A percentile compares a stretch with the other conserved stretches of the same genome.
These are phyloP conservation scores for Eucalyptus sp. DNA, from an alignment of 345 rosid genomes.

Conservation along the genomic window DNA sequence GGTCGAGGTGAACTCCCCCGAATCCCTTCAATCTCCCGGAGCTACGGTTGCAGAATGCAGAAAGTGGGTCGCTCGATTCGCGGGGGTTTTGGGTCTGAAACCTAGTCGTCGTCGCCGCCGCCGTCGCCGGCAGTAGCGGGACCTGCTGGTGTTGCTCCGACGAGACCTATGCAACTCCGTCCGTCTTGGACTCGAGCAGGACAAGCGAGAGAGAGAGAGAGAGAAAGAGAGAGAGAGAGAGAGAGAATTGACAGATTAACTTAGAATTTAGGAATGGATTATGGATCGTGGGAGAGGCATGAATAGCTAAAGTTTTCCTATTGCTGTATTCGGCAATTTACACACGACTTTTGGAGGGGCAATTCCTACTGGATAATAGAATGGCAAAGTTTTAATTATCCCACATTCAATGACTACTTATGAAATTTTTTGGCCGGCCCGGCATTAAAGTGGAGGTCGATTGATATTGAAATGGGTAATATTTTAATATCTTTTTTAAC, in stretches of 20 bases:
- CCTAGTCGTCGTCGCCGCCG: background rate
- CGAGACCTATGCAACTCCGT: background rate
- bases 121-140: background rate
- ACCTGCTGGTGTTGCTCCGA: background rate
- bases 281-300: background rate
- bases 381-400: background rate
- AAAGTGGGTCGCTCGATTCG: background rate
- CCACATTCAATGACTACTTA: background rate
- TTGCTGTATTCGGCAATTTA: background rate
- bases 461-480: too few species aligned
- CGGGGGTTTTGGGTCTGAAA: background rate
- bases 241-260: background rate
- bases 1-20: background rate
- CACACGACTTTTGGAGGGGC: background rate
- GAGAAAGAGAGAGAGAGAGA: background rate
- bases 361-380: background rate
- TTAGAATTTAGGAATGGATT: background rate
- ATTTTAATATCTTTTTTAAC: too few species aligned
- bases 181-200: background rate
- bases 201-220: background rate
- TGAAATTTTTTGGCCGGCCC: too few species aligned
- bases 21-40: background rate
- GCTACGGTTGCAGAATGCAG: background rate
- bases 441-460: too few species aligned
- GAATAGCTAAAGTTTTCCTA: background rate